These are phyloP conservation scores for Dendrocalamus sinicus DNA, from an alignment of 176 grass and related monocot species.

Conservation along the genomic window DNA sequence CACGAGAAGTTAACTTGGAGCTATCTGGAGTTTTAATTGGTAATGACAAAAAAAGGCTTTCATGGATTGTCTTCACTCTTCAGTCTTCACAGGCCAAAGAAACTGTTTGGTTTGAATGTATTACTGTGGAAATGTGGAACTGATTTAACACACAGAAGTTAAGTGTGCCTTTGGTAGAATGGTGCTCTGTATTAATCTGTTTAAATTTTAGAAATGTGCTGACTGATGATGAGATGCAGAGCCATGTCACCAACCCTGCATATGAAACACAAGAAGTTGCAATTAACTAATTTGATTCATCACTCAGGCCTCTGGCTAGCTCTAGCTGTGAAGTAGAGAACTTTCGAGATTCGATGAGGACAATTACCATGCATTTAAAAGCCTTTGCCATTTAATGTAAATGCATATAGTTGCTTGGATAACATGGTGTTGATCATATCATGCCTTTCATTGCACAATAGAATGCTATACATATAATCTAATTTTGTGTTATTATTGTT, in stretches of 20 bases:
- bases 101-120: not conserved
- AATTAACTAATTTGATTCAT: conserved; percentile 20
- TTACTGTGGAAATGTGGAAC: not conserved
- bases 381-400: conserved; percentile 21
- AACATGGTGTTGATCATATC: not conserved
- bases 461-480: conserved; percentile 24
- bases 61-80: conserved; percentile 22
- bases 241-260: not conserved
- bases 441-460: conserved; percentile 9
- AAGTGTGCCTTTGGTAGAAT: conserved; percentile 14
- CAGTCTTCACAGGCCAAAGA: not conserved
- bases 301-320: not conserved
- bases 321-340: conserved; percentile 14
- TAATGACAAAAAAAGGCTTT: not conserved
- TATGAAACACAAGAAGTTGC: not conserved
- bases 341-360: not conserved
- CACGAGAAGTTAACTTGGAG: not conserved
- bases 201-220: conserved; percentile 10
- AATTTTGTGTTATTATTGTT: conserved; percentile 32
- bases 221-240: conserved; percentile 15
- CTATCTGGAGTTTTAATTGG: not conserved
- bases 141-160: conserved; percentile 1
- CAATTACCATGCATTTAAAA: conserved; percentile 33
- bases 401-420: conserved; percentile 24
- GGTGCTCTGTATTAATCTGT: not conserved